Evolutionary conservation across 805 yeast genomes (phyloP).

Genomic region (Yueomyces sinensis): DNA sequence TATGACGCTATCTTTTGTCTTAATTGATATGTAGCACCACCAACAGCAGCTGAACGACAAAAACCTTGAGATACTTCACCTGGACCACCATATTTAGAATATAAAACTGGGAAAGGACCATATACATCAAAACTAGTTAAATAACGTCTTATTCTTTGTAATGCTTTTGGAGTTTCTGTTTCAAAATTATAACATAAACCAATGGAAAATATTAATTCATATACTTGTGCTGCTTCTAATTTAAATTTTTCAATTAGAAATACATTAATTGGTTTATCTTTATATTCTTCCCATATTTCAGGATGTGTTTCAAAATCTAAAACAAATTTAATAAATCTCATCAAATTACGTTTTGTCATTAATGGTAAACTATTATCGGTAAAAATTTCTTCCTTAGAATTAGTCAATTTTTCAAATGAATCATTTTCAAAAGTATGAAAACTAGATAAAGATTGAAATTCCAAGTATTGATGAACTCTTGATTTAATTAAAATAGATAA

Average conservation of each 20-base stretch:
- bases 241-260: constrained; percentile 57
- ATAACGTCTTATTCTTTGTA: constrained; percentile 73
- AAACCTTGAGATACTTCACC: constrained; percentile 95
- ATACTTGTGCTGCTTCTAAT: constrained; percentile 58
- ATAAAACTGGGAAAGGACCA: constrained; percentile 87
- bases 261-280: constrained; percentile 39
- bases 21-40: constrained; percentile 86
- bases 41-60: constrained; percentile 96
- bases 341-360: constrained; percentile 58
- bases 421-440: constrained; percentile 95
- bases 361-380: constrained; percentile 71
- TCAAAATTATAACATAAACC: constrained; percentile 58
- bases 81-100: constrained; percentile 88
- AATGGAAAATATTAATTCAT: constrained; percentile 74
- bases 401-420: constrained; percentile 71
- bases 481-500: constrained; percentile 66
- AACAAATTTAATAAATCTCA: constrained; percentile 87
- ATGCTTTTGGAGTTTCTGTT: constrained; percentile 59
- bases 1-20: constrained; percentile 51
- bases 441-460: constrained; percentile 75
- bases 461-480: constrained; percentile 81
- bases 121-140: constrained; percentile 77
- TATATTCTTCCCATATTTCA: constrained; percentile 43
- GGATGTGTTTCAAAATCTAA: constrained; percentile 51
- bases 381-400: constrained; percentile 86